Evolutionary conservation across 164 flowering plant genomes (phyloP).

Genomic region (Tetrastigma voinierianum): DNA sequence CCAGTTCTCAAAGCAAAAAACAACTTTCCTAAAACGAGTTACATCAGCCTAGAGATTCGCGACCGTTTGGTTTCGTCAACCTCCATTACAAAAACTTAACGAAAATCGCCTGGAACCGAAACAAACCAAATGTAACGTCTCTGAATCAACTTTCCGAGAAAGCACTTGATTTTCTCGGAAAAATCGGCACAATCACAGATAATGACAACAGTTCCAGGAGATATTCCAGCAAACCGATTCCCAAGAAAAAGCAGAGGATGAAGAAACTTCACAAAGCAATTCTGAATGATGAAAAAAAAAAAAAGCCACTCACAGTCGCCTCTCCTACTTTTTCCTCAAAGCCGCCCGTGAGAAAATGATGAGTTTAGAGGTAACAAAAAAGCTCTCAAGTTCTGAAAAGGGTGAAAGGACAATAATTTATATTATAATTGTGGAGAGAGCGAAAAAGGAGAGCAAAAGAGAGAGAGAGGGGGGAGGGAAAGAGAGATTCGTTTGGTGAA

Average conservation of each 20-base stretch:
- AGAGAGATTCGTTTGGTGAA: conserved; percentile 22
- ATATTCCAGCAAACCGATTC: conserved; percentile 9
- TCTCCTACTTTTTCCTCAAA: neutral
- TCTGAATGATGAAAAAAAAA: neutral
- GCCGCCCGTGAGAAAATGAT: too few species aligned
- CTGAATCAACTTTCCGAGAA: neutral
- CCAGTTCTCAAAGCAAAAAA: too few species aligned
- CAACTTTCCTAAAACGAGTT: too few species aligned
- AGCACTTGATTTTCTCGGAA: neutral
- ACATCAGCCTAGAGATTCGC: neutral
- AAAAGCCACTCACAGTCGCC: neutral
- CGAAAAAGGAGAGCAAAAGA: neutral
- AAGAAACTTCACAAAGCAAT: too few species aligned
- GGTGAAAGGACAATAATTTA: neutral
- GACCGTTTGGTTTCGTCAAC: neutral
- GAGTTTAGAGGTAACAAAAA: neutral
- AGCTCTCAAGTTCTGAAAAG: conserved; percentile 16
- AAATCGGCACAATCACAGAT: neutral
- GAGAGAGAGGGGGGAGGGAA: conserved; percentile 7
- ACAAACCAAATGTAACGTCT: neutral
- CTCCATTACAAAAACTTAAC: neutral
- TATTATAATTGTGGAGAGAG: neutral
- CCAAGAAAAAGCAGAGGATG: too few species aligned
- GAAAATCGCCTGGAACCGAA: conserved; percentile 4
- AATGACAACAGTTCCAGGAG: conserved; percentile 13